These are phyloP conservation scores for Trichoderma virens DNA, from an alignment of 495 filamentous ascomycete genomes.

Conservation along the genomic window DNA sequence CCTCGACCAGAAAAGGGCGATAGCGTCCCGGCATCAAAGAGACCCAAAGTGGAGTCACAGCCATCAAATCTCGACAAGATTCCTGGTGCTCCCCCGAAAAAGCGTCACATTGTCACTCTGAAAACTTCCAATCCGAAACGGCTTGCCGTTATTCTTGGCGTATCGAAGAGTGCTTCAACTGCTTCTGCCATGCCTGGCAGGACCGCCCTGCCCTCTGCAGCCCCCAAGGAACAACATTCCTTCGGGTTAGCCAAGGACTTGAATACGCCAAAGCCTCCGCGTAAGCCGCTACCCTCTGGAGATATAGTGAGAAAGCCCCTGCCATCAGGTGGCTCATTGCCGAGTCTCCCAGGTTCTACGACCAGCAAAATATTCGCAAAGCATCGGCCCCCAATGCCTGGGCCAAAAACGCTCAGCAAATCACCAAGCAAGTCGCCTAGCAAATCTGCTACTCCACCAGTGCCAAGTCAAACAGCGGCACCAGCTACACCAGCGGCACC, in stretches of 20 bases:
- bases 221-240: neutral
- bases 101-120: conserved; percentile 8
- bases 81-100: neutral
- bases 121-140: conserved; percentile 8
- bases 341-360: neutral
- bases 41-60: neutral
- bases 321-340: conserved; percentile 4
- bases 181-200: neutral
- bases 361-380: neutral
- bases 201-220: neutral
- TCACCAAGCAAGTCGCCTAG: neutral
- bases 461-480: neutral
- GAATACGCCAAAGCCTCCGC: neutral
- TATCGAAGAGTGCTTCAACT: neutral
- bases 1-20: conserved; percentile 9
- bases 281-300: conserved; percentile 9
- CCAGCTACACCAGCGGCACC: neutral
- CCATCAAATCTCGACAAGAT: neutral
- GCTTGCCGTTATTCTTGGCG: conserved; percentile 1
- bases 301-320: conserved; percentile 8
- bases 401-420: neutral
- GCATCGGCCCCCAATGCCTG: conserved; percentile 4
- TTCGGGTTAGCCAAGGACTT: neutral
- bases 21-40: neutral
- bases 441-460: neutral